Evolutionary conservation across 257 asterid genomes (phyloP), one percentile per base, ranked within the genome.

Genomic region (Primulina eburnea): DNA sequence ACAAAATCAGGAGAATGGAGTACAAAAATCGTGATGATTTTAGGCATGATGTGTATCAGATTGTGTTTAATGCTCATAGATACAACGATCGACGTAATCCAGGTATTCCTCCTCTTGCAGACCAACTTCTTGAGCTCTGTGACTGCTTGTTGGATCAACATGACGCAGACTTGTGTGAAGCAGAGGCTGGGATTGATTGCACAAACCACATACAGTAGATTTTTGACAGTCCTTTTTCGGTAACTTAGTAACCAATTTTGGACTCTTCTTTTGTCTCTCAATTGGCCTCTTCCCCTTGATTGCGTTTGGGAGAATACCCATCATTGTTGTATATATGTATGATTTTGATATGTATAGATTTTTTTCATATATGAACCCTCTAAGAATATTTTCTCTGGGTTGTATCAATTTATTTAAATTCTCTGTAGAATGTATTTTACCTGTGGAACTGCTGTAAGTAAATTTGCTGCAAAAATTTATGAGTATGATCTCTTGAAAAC

Each of bases 21-120:
- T 94, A 94, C 88, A 91, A 82, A 79, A 81, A 64, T 82, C 97
- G 90, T 3, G 87, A 87, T 6, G 96, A 91, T 6, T 94, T 94
- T 75, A 86, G 99, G 81, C 95, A 88, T 9, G 99, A 94, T 16
- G 88, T 94, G 47, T 85, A 53, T 65, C 97, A 84, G 78, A 94
- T 94, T 18, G 84, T 77, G 24, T 66, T n/a, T 82, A 94, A 94
- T 60, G 97, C 99, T 65, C 99, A 94, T 73, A 69, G 17, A 64
- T 94, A 94, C 78, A 91, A 91, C 43, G 95, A 88, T 67, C 62
- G 85, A 60, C 86, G 97, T 37, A 84, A 94, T 75, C 99, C 99
- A 73, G 86, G 87, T 67, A 94, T 94, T 77, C 99, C 99, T 73
- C 99, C 99, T 52, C 92, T 91, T 33, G 99, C 99, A 0, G 99